phyloP scores from a whole-genome alignment of 345 rosid species.

The Lepidium africanum region DNA sequence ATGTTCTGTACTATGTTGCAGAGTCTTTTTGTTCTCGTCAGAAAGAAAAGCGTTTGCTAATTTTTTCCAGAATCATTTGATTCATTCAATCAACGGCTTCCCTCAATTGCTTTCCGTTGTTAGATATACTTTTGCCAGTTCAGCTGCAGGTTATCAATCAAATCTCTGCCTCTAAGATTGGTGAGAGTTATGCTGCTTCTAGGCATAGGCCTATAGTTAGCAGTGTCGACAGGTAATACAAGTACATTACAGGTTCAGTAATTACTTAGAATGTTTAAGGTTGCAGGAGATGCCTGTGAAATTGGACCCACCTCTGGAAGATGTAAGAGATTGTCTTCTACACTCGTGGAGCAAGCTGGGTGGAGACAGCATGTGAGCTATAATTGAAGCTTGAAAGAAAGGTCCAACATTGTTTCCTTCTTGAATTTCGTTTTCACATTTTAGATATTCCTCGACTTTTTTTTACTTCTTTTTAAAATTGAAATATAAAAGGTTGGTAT shows the following conservation, averaged over 20 bases:
- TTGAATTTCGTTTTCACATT: constrained; percentile 24
- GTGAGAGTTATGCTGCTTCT: not conserved
- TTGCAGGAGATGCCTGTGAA: constrained; percentile 21
- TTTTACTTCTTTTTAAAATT: not conserved
- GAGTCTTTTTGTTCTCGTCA: not conserved
- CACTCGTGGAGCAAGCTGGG: constrained; percentile 17
- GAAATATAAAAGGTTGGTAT: not conserved
- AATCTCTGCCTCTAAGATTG: not conserved
- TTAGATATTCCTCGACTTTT: not conserved
- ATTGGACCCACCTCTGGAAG: constrained; percentile 16
- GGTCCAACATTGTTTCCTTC: constrained; percentile 21
- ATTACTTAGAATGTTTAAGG: constrained; percentile 21
- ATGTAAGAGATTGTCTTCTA: constrained; percentile 23
- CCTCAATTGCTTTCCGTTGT: not conserved
- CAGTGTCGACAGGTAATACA: not conserved
- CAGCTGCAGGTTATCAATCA: not conserved
- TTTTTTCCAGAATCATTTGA: not conserved
- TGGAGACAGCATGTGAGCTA: constrained; percentile 4
- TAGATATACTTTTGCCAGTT: not conserved
- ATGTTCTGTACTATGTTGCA: constrained; percentile 18
- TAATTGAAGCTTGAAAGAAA: constrained; percentile 15
- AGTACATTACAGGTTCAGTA: constrained; percentile 4
- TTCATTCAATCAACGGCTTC: not conserved
- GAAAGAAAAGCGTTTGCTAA: not conserved
- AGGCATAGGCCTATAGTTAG: not conserved